Base-by-base conservation (phyloP, 495 filamentous ascomycete genomes). In the Aspergillus indologenus region DNA sequence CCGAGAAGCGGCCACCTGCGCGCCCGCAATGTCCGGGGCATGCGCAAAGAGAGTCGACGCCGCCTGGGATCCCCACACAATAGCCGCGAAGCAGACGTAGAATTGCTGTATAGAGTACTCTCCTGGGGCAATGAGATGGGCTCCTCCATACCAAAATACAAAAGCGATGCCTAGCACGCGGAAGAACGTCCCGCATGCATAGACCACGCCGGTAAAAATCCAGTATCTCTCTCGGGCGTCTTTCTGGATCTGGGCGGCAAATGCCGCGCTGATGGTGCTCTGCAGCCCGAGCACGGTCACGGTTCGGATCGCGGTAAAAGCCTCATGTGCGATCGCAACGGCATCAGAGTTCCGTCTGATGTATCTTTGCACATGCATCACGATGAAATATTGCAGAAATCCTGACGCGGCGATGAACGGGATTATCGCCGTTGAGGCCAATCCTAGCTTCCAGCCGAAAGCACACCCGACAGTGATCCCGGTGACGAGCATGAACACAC, bases 331-430 rank as follows among this genome's bases (percentile, higher is more conserved):
- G 9, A 56, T 31, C 3, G 52, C 53, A 21, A 61, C 45, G 12
- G 58, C 58, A 34, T 44, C 1, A 18, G 58, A 24, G 22, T 56
- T 46, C 11, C 53, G 52, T 29, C 51, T 17, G 24, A 61, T 29
- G 20, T 52, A 22, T 31, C 56, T 53, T 8, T 61, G 52, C 20
- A 56, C 29, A 1, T 44, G 44, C 8, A 20, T 31, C n/a, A 23
- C 34, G 15, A 56, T 52, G 29, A 42, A 48, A 53, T 61, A 61
- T 21, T 61, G 52, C 73, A 89, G 81, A 74, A 86, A 92, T 21
- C 90, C 88, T 61, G 84, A 87, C 1, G 68, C 76, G 1, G 90
- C 72, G 1, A 92, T 72, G 29, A 91, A 68, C 1, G 90, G 90
- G 23, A 92, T 79, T n/a, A 82, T 85, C 17, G 83, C 75, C 53